These are phyloP conservation scores for Hypoxylon subgilvum DNA, from an alignment of 495 filamentous ascomycete species.

Conservation along the genomic window DNA sequence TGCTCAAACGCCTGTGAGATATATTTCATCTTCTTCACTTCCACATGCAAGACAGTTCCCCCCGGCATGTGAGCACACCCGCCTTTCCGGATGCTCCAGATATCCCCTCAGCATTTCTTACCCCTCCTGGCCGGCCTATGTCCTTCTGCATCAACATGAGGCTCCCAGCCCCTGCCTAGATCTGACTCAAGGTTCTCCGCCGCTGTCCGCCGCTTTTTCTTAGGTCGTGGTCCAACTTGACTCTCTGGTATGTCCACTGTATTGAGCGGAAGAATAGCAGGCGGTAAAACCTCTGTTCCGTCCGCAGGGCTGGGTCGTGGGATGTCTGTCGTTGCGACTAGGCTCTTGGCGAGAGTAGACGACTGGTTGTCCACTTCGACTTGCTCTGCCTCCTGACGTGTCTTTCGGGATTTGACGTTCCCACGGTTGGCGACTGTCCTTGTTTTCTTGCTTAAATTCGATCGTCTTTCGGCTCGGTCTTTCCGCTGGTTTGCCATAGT, in stretches of 20 bases:
- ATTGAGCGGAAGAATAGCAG: not conserved
- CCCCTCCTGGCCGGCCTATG: slow-evolving; percentile 12
- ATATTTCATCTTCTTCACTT: no score
- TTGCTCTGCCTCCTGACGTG: not conserved
- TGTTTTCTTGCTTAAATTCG: not conserved
- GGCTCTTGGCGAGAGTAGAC: not conserved
- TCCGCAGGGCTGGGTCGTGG: not conserved
- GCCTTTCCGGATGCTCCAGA: not conserved
- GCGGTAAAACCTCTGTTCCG: not conserved
- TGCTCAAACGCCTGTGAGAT: no score
- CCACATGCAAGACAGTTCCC: no score
- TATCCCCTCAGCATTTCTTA: not conserved
- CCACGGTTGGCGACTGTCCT: not conserved
- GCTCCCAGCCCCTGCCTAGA: slow-evolving; percentile 24
- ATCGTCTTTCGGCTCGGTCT: not conserved
- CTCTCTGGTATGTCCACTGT: not conserved
- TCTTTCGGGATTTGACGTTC: not conserved
- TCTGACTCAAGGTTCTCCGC: slow-evolving; percentile 7
- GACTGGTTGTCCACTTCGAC: not conserved
- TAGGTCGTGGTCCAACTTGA: not conserved
- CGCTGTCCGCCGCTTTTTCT: slow-evolving; percentile 17
- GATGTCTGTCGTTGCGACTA: not conserved
- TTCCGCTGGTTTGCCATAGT: not conserved
- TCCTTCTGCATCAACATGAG: slow-evolving; percentile 17
- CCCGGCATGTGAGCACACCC: no score